These are phyloP conservation scores for Globisporangium nodosum DNA, from an alignment of 352 stramenopile species.

Conservation along the genomic window DNA sequence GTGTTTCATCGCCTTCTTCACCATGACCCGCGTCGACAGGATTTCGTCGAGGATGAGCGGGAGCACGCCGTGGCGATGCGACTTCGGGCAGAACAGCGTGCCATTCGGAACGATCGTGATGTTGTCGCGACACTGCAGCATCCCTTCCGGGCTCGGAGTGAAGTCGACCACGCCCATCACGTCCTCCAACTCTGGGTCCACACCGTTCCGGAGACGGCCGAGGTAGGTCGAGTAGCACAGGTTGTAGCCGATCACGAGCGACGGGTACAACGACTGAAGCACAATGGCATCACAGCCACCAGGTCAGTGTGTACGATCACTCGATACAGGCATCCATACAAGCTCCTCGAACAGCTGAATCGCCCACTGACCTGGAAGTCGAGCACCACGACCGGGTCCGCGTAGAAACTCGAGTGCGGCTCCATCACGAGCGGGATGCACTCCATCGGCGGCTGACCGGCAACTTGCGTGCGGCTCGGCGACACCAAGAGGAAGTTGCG, in stretches of 20 bases:
- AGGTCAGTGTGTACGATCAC: not conserved
- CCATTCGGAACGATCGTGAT: conserved; percentile 90
- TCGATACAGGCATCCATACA: not conserved
- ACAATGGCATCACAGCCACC: not conserved
- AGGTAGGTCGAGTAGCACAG: conserved; percentile 97
- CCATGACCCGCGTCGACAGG: conserved; percentile 95
- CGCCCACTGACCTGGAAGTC: conserved; percentile 90
- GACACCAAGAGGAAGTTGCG: conserved; percentile 85
- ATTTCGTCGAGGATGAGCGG: conserved; percentile 96
- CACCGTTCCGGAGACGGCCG: conserved; percentile 85
- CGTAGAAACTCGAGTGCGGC: conserved; percentile 94
- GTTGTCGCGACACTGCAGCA: conserved; percentile 43
- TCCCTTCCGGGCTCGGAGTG: conserved; percentile 27
- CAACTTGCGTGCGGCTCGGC: conserved; percentile 77
- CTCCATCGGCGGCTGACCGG: conserved; percentile 88
- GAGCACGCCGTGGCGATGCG: conserved; percentile 92
- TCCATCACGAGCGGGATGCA: conserved; percentile 94
- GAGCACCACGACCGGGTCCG: conserved; percentile 96
- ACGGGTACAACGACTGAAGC: conserved; percentile 97
- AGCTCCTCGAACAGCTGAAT: not conserved
- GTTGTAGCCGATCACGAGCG: conserved; percentile 99
- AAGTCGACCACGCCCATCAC: conserved; percentile 63
- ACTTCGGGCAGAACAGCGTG: conserved; percentile 93
- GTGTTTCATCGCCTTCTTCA: conserved; percentile 96
- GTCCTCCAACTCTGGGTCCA: conserved; percentile 60